These are phyloP conservation scores for Quercus alba DNA, from an alignment of 306 rosid species.

Conservation along the genomic window DNA sequence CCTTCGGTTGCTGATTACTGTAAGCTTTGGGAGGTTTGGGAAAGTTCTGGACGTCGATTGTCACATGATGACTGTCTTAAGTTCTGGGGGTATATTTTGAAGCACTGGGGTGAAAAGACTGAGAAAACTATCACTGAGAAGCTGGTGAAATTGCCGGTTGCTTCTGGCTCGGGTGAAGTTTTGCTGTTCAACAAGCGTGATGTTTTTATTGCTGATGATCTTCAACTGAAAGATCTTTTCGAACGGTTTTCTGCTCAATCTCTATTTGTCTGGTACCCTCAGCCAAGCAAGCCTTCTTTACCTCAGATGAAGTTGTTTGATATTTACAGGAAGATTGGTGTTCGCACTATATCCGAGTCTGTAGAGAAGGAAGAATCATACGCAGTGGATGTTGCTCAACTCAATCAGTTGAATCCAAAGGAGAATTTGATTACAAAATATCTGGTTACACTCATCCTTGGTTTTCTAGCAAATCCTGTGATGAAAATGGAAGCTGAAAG, in stretches of 20 bases:
- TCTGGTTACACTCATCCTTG: constrained; percentile 54
- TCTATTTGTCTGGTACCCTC: constrained; percentile 77
- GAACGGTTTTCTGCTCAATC: constrained; percentile 22
- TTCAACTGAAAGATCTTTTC: constrained; percentile 58
- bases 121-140: constrained; percentile 30
- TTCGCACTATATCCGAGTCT: constrained; percentile 51
- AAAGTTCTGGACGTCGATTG: constrained; percentile 29
- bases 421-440: constrained; percentile 28
- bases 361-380: constrained; percentile 37
- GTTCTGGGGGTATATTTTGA: constrained; percentile 56
- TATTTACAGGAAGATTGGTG: constrained; percentile 54
- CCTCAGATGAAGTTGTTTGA: constrained; percentile 38
- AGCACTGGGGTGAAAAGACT: constrained; percentile 22
- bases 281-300: constrained; percentile 28
- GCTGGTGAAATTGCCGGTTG: constrained; percentile 54
- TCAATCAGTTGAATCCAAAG: constrained; percentile 22
- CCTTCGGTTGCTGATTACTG: constrained; percentile 57
- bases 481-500: constrained; percentile 46
- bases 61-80: constrained; percentile 46
- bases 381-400: neutral
- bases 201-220: constrained; percentile 65
- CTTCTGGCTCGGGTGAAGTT: constrained; percentile 28
- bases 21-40: constrained; percentile 68
- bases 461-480: constrained; percentile 57
- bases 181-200: constrained; percentile 39